Evolutionary conservation across 495 filamentous ascomycete species (phyloP).

Genomic region (Cercophora sp.): DNA sequence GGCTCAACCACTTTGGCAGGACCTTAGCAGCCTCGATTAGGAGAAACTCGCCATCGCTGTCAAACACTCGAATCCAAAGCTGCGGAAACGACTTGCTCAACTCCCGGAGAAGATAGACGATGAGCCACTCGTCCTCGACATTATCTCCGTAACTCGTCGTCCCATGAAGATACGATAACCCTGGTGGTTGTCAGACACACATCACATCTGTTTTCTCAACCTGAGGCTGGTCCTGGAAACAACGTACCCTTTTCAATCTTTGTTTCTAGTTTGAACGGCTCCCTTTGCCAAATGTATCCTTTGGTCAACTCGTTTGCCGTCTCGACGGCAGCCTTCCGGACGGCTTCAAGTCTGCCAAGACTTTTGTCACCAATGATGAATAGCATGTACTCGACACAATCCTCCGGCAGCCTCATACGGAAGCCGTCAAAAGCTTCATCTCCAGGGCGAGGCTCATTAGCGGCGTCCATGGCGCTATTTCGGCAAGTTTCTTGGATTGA

Average conservation of each 20-base stretch:
- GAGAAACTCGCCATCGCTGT: conserved; percentile 92
- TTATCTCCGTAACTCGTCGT: conserved; percentile 85
- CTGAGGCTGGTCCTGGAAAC: background rate
- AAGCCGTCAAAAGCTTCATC: conserved; percentile 57
- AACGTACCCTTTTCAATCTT: conserved; percentile 56
- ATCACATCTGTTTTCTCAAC: background rate
- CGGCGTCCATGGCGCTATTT: conserved; percentile 16
- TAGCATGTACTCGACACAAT: conserved; percentile 82
- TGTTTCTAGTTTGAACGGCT: conserved; percentile 59
- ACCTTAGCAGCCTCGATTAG: conserved; percentile 89
- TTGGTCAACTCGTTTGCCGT: conserved; percentile 60
- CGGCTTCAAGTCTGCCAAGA: conserved; percentile 57
- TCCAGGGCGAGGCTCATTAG: conserved; percentile 23
- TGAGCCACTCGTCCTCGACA: conserved; percentile 94
- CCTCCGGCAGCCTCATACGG: conserved; percentile 74
- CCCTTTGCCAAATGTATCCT: conserved; percentile 95
- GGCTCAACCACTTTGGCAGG: conserved; percentile 85
- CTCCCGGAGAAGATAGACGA: conserved; percentile 85
- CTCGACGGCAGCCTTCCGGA: conserved; percentile 63
- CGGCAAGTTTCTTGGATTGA: background rate
- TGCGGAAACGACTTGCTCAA: conserved; percentile 68
- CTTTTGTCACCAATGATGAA: conserved; percentile 59
- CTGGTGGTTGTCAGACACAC: conserved; percentile 14
- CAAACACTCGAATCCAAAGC: conserved; percentile 76
- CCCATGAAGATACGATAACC: conserved; percentile 57